phyloP scores from a whole-genome alignment of 2,329 filamentous ascomycete species.

The Colletotrichum sansevieriae region DNA sequence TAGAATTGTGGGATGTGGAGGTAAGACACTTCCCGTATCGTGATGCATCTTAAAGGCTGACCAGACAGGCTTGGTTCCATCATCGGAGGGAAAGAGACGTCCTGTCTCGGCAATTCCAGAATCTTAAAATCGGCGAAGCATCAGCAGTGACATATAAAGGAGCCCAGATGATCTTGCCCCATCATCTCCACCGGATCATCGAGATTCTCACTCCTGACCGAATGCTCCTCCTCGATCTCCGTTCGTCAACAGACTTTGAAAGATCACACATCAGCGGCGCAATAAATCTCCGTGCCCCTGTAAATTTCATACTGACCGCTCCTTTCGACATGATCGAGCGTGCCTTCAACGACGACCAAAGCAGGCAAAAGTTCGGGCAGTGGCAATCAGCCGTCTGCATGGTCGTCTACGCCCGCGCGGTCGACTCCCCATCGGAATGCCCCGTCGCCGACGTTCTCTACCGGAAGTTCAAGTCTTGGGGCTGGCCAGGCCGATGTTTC shows the following conservation, averaged over 20 bases:
- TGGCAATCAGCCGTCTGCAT: conserved; percentile 63
- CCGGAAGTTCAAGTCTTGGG: conserved; percentile 59
- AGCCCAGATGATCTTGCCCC: conserved; percentile 64
- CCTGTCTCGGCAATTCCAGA: conserved; percentile 59
- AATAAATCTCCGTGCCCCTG: conserved; percentile 64
- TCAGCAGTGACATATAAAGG: conserved; percentile 49
- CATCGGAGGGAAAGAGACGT: conserved; percentile 64
- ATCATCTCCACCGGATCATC: conserved; percentile 63
- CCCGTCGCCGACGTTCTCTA: conserved; percentile 61
- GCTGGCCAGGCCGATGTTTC: conserved; percentile 66
- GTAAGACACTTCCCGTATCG: conserved; percentile 47
- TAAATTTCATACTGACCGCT: conserved; percentile 61
- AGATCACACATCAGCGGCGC: conserved; percentile 65
- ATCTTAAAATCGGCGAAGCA: conserved; percentile 56
- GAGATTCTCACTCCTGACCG: conserved; percentile 63
- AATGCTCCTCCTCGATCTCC: conserved; percentile 63
- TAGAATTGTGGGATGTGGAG: conserved; percentile 64
- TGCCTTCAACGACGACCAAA: conserved; percentile 63
- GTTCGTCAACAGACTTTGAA: conserved; percentile 61
- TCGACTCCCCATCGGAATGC: conserved; percentile 65
- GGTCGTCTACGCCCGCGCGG: conserved; percentile 65
- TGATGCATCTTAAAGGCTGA: background rate
- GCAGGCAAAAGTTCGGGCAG: conserved; percentile 59
- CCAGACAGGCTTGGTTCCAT: conserved; percentile 63
- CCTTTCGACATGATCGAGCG: conserved; percentile 65